phyloP scores from a whole-genome alignment of 106 monocot genomes.

The Agapanthus africanus region DNA sequence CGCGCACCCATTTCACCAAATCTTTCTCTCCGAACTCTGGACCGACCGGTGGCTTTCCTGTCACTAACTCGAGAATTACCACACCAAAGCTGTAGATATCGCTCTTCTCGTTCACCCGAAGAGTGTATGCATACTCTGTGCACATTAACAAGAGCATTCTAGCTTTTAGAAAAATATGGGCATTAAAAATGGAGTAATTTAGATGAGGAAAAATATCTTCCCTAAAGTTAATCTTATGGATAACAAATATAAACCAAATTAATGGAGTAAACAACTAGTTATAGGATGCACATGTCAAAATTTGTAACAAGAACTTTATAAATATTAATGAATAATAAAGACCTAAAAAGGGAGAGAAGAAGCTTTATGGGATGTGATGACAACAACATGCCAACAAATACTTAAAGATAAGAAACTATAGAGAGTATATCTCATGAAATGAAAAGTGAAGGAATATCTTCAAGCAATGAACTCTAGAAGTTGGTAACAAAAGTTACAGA shows the following conservation, averaged over 20 bases:
- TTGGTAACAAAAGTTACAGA: too few species aligned
- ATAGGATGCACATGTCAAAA: neutral
- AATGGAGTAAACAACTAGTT: neutral
- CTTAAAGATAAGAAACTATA: neutral
- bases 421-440: neutral
- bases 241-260: slow-evolving; percentile 1
- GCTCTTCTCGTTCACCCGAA: slow-evolving; percentile 46
- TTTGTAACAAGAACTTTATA: neutral
- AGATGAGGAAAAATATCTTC: neutral
- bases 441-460: neutral
- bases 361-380: neutral
- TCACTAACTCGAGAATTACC: slow-evolving; percentile 32
- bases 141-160: too few species aligned
- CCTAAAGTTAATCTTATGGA: neutral
- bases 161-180: neutral
- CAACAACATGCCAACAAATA: neutral
- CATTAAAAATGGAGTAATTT: neutral
- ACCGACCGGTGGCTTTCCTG: slow-evolving; percentile 23
- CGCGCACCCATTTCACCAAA: slow-evolving; percentile 47
- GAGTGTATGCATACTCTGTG: slow-evolving; percentile 48
- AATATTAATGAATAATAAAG: neutral
- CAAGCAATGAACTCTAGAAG: neutral
- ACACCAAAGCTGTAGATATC: slow-evolving; percentile 46
- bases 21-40: slow-evolving; percentile 50
- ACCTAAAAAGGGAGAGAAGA: slow-evolving; percentile 2